phyloP scores from a whole-genome alignment of 495 filamentous ascomycete species.

The Aspergillus cristatus region DNA sequence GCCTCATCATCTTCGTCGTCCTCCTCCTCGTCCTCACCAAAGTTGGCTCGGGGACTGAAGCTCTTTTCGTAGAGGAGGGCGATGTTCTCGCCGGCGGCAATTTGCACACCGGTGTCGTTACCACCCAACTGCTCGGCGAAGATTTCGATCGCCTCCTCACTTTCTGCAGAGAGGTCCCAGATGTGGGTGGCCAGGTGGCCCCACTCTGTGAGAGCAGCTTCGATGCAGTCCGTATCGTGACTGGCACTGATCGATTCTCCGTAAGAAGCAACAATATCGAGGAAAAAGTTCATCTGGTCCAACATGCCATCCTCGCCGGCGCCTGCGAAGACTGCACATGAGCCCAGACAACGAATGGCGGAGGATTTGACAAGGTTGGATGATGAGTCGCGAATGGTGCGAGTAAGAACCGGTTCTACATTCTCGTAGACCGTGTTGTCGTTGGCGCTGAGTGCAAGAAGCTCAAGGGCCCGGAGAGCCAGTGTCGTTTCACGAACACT shows the following conservation, averaged over 20 bases:
- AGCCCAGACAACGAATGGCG: conserved; percentile 66
- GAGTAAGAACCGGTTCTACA: conserved; percentile 55
- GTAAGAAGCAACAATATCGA: conserved; percentile 82
- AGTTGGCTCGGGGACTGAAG: conserved; percentile 51
- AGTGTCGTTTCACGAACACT: conserved; percentile 65
- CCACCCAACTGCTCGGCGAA: conserved; percentile 88
- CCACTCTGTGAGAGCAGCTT: conserved; percentile 80
- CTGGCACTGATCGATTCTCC: conserved; percentile 63
- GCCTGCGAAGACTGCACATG: conserved; percentile 70
- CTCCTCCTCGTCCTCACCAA: conserved; percentile 57
- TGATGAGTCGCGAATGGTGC: conserved; percentile 59
- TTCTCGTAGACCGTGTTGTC: conserved; percentile 62
- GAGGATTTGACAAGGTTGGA: conserved; percentile 57
- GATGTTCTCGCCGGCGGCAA: conserved; percentile 83
- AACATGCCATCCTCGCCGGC: conserved; percentile 59
- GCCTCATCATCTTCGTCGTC: conserved; percentile 47
- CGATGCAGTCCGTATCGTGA: conserved; percentile 68
- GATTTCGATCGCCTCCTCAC: conserved; percentile 67
- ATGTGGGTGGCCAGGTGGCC: conserved; percentile 75
- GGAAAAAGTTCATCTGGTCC: conserved; percentile 70
- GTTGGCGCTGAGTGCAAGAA: conserved; percentile 65
- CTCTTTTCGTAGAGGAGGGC: conserved; percentile 83
- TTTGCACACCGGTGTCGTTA: conserved; percentile 64
- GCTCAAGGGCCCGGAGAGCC: conserved; percentile 64
- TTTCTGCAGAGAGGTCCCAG: conserved; percentile 69